A percentile compares a stretch with the other conserved stretches of the same genome.
These are phyloP conservation scores for Lasiosphaeria ovina DNA, from an alignment of 495 filamentous ascomycete genomes.

Conservation along the genomic window DNA sequence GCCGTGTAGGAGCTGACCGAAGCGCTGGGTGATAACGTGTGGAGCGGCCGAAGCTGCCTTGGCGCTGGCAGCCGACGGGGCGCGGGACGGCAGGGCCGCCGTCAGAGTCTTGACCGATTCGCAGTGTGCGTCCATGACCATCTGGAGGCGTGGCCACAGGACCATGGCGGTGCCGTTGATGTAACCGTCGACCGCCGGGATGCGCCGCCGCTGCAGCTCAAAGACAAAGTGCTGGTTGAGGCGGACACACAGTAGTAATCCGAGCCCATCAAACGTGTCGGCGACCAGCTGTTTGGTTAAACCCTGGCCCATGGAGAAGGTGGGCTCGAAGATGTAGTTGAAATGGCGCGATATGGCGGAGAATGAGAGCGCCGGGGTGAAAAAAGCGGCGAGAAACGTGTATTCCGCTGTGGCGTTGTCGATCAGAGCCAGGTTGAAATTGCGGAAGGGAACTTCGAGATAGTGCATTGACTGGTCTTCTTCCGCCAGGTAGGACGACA, in stretches of 20 bases:
- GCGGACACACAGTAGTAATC: slow-evolving; percentile 84
- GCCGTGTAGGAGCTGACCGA: slow-evolving; percentile 84
- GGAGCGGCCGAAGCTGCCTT: slow-evolving; percentile 75
- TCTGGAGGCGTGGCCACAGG: slow-evolving; percentile 93
- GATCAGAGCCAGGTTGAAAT: slow-evolving; percentile 89
- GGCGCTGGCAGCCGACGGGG: slow-evolving; percentile 55
- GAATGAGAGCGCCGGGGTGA: slow-evolving; percentile 60
- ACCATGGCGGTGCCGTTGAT: slow-evolving; percentile 94
- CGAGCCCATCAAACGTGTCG: slow-evolving; percentile 76
- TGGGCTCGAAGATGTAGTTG: slow-evolving; percentile 76
- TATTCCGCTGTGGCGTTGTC: slow-evolving; percentile 97
- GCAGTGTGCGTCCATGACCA: slow-evolving; percentile 88
- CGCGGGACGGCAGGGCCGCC: slow-evolving; percentile 46
- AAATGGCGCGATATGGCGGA: slow-evolving; percentile 64
- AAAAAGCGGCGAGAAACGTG: slow-evolving; percentile 87
- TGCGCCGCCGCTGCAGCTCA: slow-evolving; percentile 84
- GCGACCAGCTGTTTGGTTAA: slow-evolving; percentile 76
- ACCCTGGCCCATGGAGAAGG: slow-evolving; percentile 73
- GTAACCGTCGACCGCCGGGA: slow-evolving; percentile 85
- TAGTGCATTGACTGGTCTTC: slow-evolving; percentile 83
- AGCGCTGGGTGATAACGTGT: slow-evolving; percentile 86
- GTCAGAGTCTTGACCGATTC: slow-evolving; percentile 70
- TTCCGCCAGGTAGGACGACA: slow-evolving; percentile 80
- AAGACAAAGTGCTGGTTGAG: slow-evolving; percentile 92
- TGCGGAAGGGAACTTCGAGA: slow-evolving; percentile 83